phyloP scores from a whole-genome alignment of 2,329 filamentous ascomycete genomes.

The Amauroascus niger region DNA sequence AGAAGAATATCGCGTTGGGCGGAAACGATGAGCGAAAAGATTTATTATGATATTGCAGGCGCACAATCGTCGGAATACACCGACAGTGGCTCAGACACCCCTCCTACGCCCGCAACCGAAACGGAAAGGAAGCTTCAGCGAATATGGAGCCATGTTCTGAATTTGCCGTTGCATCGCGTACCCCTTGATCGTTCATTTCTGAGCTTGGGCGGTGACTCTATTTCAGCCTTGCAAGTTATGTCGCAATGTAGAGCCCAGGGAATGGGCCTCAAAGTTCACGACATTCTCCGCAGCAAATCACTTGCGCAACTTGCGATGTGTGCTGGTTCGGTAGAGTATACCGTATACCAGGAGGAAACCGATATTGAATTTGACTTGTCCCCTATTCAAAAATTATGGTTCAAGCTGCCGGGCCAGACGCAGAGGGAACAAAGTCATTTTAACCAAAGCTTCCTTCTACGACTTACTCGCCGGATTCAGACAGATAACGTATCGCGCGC shows the following conservation, averaged over 20 bases:
- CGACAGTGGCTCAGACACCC: neutral
- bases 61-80: neutral
- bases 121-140: conserved; percentile 7
- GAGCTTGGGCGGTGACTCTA: conserved; percentile 17
- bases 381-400: conserved; percentile 20
- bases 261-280: neutral
- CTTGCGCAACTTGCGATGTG: conserved; percentile 3
- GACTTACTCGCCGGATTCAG: conserved; percentile 4
- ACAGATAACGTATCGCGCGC: neutral
- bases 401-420: conserved; percentile 12
- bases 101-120: neutral
- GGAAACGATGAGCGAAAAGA: conserved; percentile 5
- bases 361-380: conserved; percentile 15
- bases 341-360: conserved; percentile 2
- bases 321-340: conserved; percentile 1
- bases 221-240: conserved; percentile 13
- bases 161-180: conserved; percentile 16
- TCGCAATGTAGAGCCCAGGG: conserved; percentile 10
- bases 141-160: conserved; percentile 20
- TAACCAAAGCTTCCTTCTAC: conserved; percentile 17
- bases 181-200: conserved; percentile 24
- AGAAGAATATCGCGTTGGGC: conserved; percentile 16
- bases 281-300: conserved; percentile 7
- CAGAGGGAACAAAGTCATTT: conserved; percentile 14
- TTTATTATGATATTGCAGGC: neutral